Conservation (phyloP, 1,284 basidiomycete species). For the Tylopilus sp. region DNA sequence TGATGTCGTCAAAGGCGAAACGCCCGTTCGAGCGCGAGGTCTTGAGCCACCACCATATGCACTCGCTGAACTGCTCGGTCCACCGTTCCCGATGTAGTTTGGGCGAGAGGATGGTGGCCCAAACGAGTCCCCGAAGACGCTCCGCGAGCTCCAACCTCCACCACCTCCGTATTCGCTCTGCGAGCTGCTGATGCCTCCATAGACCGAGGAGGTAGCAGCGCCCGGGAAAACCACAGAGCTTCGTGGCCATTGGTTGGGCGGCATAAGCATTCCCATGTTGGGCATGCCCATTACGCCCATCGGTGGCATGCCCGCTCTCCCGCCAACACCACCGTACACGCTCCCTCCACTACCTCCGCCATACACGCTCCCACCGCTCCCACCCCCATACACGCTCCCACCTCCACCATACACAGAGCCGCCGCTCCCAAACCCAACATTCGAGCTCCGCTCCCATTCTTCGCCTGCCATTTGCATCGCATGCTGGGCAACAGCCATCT, state of each 20-base stretch:
- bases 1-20: constrained; percentile 10
- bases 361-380: constrained; percentile 35
- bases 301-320: constrained; percentile 28
- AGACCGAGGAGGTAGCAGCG: constrained; percentile 51
- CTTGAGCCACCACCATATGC: constrained; percentile 22
- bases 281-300: constrained; percentile 43
- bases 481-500: constrained; percentile 80
- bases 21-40: constrained; percentile 28
- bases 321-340: constrained; percentile 38
- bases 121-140: constrained; percentile 64
- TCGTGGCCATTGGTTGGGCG: constrained; percentile 38
- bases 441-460: constrained; percentile 79
- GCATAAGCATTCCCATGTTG: constrained; percentile 38
- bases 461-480: constrained; percentile 79
- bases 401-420: constrained; percentile 33
- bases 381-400: constrained; percentile 32
- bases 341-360: constrained; percentile 36
- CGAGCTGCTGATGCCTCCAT: constrained; percentile 46
- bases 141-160: constrained; percentile 56
- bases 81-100: constrained; percentile 1
- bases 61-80: constrained; percentile 14
- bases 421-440: constrained; percentile 38
- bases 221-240: constrained; percentile 48
- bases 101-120: constrained; percentile 40
- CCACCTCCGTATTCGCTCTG: constrained; percentile 49